Conservation (phyloP, 768 basidiomycete species). For the Basidioascus undulatus region DNA sequence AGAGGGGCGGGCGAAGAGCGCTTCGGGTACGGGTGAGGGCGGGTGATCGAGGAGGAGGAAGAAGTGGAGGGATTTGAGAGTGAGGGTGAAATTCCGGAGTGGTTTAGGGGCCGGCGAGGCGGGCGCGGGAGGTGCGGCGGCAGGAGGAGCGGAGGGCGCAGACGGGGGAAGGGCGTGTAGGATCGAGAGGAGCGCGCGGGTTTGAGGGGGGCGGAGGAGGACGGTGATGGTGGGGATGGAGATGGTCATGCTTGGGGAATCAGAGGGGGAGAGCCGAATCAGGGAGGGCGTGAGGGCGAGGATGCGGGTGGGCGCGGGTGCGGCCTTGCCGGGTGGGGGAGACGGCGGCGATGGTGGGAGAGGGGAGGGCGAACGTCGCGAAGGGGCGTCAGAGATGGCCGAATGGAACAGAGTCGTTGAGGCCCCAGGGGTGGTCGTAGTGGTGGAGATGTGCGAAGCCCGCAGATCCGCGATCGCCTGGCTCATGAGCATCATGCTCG, state of each 20-base stretch:
- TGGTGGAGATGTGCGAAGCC: background rate
- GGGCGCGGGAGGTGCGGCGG: too few relatives aligned
- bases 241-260: constrained; percentile 23
- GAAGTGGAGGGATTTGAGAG: constrained; percentile 22
- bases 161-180: background rate
- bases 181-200: constrained; percentile 26
- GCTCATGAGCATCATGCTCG: constrained; percentile 21
- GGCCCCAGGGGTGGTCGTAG: background rate
- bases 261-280: background rate
- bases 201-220: constrained; percentile 32
- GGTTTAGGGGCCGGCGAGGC: constrained; percentile 12
- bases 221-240: constrained; percentile 30
- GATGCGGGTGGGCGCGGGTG: constrained; percentile 15
- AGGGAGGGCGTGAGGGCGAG: background rate
- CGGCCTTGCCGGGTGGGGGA: constrained; percentile 28
- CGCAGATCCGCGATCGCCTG: constrained; percentile 19
- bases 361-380: too few relatives aligned
- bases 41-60: constrained; percentile 23
- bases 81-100: constrained; percentile 16
- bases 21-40: too few relatives aligned
- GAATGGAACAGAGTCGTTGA: background rate
- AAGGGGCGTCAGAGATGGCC: background rate
- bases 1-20: too few relatives aligned
- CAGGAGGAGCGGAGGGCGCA: too few relatives aligned
- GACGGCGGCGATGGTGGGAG: too few relatives aligned